Evolutionary conservation across 2,329 filamentous ascomycete species (phyloP), one percentile per base, ranked within the genome.

Genomic region (Xylariaceae sp.): DNA sequence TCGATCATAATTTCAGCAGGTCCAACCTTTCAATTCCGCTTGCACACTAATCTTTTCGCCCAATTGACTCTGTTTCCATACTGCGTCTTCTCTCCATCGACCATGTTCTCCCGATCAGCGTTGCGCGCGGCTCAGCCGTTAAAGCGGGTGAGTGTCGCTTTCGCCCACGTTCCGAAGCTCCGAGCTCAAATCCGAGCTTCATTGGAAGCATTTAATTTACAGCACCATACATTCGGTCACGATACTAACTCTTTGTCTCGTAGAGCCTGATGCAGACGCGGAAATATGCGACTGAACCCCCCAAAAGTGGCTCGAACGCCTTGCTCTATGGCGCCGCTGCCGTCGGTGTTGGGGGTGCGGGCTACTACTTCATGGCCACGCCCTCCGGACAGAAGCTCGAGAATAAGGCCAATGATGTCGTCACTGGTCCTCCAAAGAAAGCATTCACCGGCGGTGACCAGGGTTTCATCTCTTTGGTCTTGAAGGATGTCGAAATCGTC

Each of bases 371-470:
- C 64, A 67, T 72, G 48, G 61, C 67, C 55, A 69, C 63, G 66
- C 69, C 65, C 69, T 72, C 63, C 54, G 68, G 56, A 41, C 72
- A 76, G 52, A 76, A 77, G 60, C 78, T 73, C 19, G 83, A 81
- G 57, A 71, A 66, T 32, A 74, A 75, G 52, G 15, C n/a, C 15
- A 71, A 72, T 61, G 64, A 65, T 15, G 71, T 67, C 51, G 61
- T 64, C 19, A 42, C 66, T 32, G 65, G 62, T 28, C 42, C 66
- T 26, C 61, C 63, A 38, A 68, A 71, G 60, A 68, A 69, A 63
- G 69, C 78, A 34, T 74, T 97, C 65, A 86, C 78, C 26, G 90
- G 91, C 52, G 89, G 88, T 51, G 88, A 95, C 48, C 89, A 96
- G 68, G 90, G 89, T 53, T 97, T 89, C 69, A 65, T 96, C 50